Conservation (phyloP, 2,329 filamentous ascomycete genomes). For the Nemania diffusa region DNA sequence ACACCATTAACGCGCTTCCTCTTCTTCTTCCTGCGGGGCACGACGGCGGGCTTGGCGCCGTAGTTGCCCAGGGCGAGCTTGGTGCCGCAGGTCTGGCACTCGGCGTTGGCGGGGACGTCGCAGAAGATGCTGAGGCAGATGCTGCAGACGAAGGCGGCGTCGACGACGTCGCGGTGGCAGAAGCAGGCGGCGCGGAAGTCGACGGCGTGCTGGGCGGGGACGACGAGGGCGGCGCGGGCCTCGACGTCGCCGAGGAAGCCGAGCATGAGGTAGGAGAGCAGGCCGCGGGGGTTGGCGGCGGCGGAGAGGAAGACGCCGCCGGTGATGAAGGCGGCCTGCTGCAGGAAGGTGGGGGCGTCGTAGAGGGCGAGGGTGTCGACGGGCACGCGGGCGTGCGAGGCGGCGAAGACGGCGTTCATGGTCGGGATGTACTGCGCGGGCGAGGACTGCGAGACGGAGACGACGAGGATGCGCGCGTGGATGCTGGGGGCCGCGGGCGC, state of each 20-base stretch:
- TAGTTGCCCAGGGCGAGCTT: slow-evolving; percentile 80
- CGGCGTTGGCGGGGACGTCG: slow-evolving; percentile 67
- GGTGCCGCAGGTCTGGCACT: slow-evolving; percentile 86
- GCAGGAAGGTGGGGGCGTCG: slow-evolving; percentile 88
- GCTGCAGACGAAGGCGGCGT: slow-evolving; percentile 94
- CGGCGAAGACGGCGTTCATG: slow-evolving; percentile 98
- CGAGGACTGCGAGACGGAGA: slow-evolving; percentile 87
- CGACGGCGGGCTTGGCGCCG: slow-evolving; percentile 79
- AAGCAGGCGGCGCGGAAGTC: slow-evolving; percentile 99
- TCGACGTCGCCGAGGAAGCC: slow-evolving; percentile 78
- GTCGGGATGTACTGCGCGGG: slow-evolving; percentile 95
- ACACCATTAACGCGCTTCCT: slow-evolving; percentile 60
- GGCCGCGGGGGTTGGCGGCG: slow-evolving; percentile 69
- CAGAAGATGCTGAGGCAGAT: slow-evolving; percentile 97
- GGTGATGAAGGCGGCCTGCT: slow-evolving; percentile 81
- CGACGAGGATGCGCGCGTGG: slow-evolving; percentile 84
- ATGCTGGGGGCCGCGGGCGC: slow-evolving; percentile 59
- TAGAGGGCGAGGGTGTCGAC: slow-evolving; percentile 92
- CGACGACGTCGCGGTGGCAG: slow-evolving; percentile 90
- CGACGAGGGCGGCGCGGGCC: slow-evolving; percentile 71
- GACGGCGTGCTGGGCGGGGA: slow-evolving; percentile 84
- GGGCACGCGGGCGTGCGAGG: slow-evolving; percentile 85
- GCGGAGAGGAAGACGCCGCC: slow-evolving; percentile 64
- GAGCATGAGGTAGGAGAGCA: slow-evolving; percentile 95
- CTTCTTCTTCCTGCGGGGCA: slow-evolving; percentile 79